These are phyloP conservation scores for Mycena sanguinolenta DNA, from an alignment of 768 basidiomycete species.

Conservation along the genomic window DNA sequence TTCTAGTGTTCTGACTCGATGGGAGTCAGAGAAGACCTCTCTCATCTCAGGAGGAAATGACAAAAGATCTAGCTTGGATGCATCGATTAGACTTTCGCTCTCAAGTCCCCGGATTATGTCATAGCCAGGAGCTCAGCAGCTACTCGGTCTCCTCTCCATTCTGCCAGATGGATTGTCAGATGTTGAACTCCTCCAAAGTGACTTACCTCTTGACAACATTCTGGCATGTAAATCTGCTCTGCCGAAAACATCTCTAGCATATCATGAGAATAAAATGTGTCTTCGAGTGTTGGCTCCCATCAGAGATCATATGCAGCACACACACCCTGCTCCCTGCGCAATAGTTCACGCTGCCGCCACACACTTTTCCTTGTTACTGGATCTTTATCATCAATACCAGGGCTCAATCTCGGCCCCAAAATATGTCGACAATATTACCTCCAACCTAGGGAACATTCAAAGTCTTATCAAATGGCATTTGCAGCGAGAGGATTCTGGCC, in stretches of 20 bases:
- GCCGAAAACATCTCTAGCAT: neutral
- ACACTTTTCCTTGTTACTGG: neutral
- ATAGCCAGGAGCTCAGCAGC: neutral
- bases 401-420: neutral
- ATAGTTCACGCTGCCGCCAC: neutral
- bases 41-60: neutral
- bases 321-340: neutral
- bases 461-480: neutral
- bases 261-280: neutral
- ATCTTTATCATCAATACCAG: neutral
- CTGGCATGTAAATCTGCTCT: neutral
- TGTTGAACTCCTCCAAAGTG: neutral
- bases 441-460: neutral
- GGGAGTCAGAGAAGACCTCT: neutral
- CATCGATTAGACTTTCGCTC: neutral
- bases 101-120: neutral
- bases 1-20: neutral
- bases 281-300: neutral
- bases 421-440: neutral
- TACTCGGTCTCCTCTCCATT: neutral
- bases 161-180: neutral
- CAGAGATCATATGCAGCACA: neutral
- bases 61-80: neutral
- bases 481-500: neutral
- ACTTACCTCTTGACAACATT: neutral